A percentile compares a stretch with the other conserved stretches of the same genome.
Conservation (phyloP, 176 grass and related monocot genomes). For the Raddia distichophylla region DNA sequence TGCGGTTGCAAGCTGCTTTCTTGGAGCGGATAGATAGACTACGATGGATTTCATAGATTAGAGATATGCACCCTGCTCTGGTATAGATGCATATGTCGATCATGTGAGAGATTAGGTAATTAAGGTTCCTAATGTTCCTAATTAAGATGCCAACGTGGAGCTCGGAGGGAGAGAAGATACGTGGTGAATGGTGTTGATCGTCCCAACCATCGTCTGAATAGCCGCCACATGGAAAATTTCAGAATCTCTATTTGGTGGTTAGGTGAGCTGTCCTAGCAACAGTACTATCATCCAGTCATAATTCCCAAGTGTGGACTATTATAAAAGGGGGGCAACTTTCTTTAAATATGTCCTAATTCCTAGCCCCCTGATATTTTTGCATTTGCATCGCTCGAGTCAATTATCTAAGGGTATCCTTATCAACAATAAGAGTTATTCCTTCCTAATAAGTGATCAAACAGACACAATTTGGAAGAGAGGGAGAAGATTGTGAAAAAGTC, state of each 20-base stretch:
- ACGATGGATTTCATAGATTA: too few relatives aligned
- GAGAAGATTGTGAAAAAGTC: neutral
- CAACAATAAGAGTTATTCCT: slow-evolving; percentile 20
- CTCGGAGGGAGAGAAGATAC: neutral
- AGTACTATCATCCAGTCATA: slow-evolving; percentile 43
- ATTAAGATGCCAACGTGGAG: slow-evolving; percentile 4
- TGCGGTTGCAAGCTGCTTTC: neutral
- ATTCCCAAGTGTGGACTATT: slow-evolving; percentile 31
- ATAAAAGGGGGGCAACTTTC: slow-evolving; percentile 25
- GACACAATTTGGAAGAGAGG: neutral
- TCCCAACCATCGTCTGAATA: slow-evolving; percentile 30
- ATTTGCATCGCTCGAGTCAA: slow-evolving; percentile 28
- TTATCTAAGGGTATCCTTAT: slow-evolving; percentile 39
- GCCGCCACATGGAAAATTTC: slow-evolving; percentile 6
- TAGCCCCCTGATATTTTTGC: slow-evolving; percentile 30
- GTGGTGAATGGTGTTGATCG: slow-evolving; percentile 10
- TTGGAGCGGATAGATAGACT: neutral
- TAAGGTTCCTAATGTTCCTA: neutral
- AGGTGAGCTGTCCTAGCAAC: slow-evolving; percentile 54
- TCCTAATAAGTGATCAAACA: slow-evolving; percentile 11
- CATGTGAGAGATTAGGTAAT: neutral
- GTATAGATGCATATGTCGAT: neutral
- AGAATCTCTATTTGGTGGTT: slow-evolving; percentile 45
- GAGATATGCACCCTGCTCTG: neutral
- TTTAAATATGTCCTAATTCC: slow-evolving; percentile 16